phyloP scores from a whole-genome alignment of 495 filamentous ascomycete genomes.

The Penicillium chermesinum region DNA sequence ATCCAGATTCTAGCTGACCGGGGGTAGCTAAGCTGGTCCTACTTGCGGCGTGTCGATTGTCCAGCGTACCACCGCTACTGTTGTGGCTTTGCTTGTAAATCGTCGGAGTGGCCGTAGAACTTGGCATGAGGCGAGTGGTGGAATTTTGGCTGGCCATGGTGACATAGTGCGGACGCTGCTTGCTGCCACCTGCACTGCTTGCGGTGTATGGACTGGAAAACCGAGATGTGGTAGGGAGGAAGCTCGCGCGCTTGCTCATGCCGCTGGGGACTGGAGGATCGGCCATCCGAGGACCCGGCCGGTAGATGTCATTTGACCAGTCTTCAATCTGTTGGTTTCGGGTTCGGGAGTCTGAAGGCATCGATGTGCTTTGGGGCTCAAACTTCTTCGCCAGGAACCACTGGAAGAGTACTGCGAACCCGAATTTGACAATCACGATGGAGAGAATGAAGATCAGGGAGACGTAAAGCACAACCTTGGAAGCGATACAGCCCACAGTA shows the following conservation, averaged over 20 bases:
- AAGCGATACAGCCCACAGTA: slow-evolving; percentile 95
- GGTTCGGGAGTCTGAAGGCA: slow-evolving; percentile 64
- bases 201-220: slow-evolving; percentile 92
- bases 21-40: slow-evolving; percentile 47
- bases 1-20: slow-evolving; percentile 37
- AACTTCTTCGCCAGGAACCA: slow-evolving; percentile 88
- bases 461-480: slow-evolving; percentile 93
- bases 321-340: slow-evolving; percentile 94
- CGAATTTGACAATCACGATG: slow-evolving; percentile 81
- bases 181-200: slow-evolving; percentile 31
- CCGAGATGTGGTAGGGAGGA: slow-evolving; percentile 77
- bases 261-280: slow-evolving; percentile 65
- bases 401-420: slow-evolving; percentile 85
- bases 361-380: slow-evolving; percentile 69
- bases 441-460: slow-evolving; percentile 90
- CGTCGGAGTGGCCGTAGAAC: slow-evolving; percentile 40
- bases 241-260: slow-evolving; percentile 73
- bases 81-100: slow-evolving; percentile 69
- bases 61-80: slow-evolving; percentile 56
- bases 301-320: slow-evolving; percentile 97
- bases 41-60: slow-evolving; percentile 42
- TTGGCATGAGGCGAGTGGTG: slow-evolving; percentile 65
- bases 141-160: slow-evolving; percentile 96
- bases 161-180: slow-evolving; percentile 58
- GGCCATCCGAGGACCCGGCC: slow-evolving; percentile 71